A percentile compares a stretch with the other conserved stretches of the same genome.
Conservation (phyloP, 2,329 filamentous ascomycete genomes). For the Calonectria leucothoes region DNA sequence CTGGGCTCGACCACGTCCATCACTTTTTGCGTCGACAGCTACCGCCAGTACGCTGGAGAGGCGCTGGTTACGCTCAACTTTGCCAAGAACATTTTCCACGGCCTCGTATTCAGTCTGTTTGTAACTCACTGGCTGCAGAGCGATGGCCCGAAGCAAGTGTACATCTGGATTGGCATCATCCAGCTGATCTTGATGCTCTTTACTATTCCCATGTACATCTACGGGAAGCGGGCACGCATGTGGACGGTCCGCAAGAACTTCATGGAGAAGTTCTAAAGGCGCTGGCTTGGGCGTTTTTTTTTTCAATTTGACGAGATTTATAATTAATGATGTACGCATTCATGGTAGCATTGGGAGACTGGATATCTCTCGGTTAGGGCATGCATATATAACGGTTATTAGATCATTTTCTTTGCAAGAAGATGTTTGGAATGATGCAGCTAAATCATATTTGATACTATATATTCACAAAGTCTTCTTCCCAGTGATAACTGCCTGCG, state of each 20-base stretch:
- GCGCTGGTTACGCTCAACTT: conserved; percentile 95
- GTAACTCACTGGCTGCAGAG: conserved; percentile 84
- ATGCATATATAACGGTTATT: neutral
- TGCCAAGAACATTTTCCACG: conserved; percentile 93
- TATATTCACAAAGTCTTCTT: too few relatives aligned
- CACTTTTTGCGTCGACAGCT: conserved; percentile 94
- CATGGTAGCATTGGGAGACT: neutral
- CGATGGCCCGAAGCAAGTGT: conserved; percentile 82
- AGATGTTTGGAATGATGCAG: neutral
- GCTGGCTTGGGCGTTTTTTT: conserved; percentile 14
- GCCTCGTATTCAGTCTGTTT: conserved; percentile 88
- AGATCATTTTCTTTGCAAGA: neutral
- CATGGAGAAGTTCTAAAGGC: conserved; percentile 77
- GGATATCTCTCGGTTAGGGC: neutral
- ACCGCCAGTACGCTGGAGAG: conserved; percentile 92
- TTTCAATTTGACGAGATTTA: neutral
- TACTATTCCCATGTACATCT: conserved; percentile 94
- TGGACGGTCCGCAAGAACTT: conserved; percentile 90
- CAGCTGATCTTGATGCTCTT: conserved; percentile 80
- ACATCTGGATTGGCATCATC: conserved; percentile 85
- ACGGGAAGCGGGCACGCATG: conserved; percentile 90
- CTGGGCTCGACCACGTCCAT: conserved; percentile 92
- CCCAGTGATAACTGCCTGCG: too few relatives aligned
- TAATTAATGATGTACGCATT: neutral
- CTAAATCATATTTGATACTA: neutral